These are phyloP conservation scores for Dactylella cylindrospora DNA, from an alignment of 2,329 filamentous ascomycete genomes.

Conservation along the genomic window DNA sequence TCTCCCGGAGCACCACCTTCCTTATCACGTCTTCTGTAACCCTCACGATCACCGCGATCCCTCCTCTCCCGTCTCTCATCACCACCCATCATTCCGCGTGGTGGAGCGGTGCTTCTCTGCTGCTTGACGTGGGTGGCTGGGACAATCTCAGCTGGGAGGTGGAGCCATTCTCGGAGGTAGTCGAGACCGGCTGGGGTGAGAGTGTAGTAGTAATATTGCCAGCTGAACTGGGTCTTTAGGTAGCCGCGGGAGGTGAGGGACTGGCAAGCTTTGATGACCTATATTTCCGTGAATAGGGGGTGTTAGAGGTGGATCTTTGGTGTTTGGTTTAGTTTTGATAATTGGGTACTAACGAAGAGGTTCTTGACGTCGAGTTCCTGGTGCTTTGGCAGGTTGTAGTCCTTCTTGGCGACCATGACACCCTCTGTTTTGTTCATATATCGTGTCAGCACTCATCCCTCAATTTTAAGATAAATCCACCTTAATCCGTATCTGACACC, in stretches of 20 bases:
- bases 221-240: conserved; percentile 99
- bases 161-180: conserved; percentile 99
- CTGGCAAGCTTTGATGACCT: conserved; percentile 97
- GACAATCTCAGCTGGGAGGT: conserved; percentile 98
- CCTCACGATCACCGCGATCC: conserved; percentile 78
- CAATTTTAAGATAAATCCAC: conserved; percentile 33
- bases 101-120: conserved; percentile 96
- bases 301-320: conserved; percentile 16
- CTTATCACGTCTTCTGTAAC: conserved; percentile 88
- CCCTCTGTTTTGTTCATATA: conserved; percentile 59
- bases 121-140: conserved; percentile 99
- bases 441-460: conserved; percentile 20
- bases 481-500: conserved; percentile 18
- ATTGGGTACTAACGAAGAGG: conserved; percentile 67
- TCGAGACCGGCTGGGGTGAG: conserved; percentile 99
- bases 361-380: conserved; percentile 99
- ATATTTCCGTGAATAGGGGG: conserved; percentile 36
- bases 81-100: conserved; percentile 94
- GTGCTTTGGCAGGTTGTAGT: conserved; percentile 98
- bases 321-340: neutral
- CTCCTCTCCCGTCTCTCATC: conserved; percentile 66
- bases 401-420: conserved; percentile 96
- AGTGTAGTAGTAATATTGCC: conserved; percentile 99
- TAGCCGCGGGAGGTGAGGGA: conserved; percentile 97
- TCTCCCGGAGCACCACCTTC: conserved; percentile 89